These are phyloP conservation scores for Vaccinium darrowii DNA, from an alignment of 148 eudicot genomes.

Conservation along the genomic window DNA sequence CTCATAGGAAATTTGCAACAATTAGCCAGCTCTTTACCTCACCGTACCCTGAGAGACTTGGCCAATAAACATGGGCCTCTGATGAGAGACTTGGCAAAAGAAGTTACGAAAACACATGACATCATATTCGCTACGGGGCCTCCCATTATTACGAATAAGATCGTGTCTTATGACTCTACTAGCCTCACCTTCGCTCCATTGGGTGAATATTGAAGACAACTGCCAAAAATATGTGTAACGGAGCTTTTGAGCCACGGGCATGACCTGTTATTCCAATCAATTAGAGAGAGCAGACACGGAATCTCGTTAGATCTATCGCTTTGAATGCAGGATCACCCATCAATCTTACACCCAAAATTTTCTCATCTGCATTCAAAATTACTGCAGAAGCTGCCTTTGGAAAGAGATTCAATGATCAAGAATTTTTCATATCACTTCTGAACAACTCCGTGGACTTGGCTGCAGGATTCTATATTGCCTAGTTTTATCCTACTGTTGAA, in stretches of 20 bases:
- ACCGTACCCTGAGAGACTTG: slow-evolving; percentile 20
- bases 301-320: slow-evolving; percentile 3
- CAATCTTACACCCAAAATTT: too few relatives aligned
- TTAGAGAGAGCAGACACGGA: slow-evolving; percentile 19
- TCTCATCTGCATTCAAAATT: too few relatives aligned
- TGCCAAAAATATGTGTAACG: slow-evolving; percentile 23
- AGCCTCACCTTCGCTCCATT: slow-evolving; percentile 20
- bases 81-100: slow-evolving; percentile 27
- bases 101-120: slow-evolving; percentile 29
- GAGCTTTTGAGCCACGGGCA: slow-evolving; percentile 28
- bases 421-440: too few relatives aligned
- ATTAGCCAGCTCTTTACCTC: slow-evolving; percentile 26
- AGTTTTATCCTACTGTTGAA: too few relatives aligned
- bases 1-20: slow-evolving; percentile 32
- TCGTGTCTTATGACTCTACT: slow-evolving; percentile 12
- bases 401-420: too few relatives aligned
- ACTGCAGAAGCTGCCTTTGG: too few relatives aligned
- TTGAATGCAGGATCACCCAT: background rate
- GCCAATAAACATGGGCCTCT: slow-evolving; percentile 27
- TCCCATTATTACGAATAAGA: background rate
- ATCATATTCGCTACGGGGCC: slow-evolving; percentile 28
- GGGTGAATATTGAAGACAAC: slow-evolving; percentile 28
- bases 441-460: too few relatives aligned
- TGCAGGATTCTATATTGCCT: too few relatives aligned
- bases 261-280: slow-evolving; percentile 20